Base-by-base conservation (phyloP, 768 basidiomycete species). In the Mycena maculata region DNA sequence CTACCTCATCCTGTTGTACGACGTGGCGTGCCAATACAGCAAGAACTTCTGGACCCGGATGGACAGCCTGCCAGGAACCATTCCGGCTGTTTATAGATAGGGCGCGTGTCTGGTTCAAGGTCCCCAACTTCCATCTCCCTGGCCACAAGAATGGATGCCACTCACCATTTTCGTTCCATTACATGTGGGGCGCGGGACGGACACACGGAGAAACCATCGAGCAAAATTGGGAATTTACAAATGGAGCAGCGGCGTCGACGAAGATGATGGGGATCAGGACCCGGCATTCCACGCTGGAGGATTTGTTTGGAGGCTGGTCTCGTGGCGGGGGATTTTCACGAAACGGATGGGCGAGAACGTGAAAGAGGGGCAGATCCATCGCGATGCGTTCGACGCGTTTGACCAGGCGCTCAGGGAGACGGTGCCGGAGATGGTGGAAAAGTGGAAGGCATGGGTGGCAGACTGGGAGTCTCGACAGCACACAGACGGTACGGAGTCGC, bases 1-100 rank as follows among this genome's bases (percentile, higher is more conserved):
- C 16, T 52, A 42, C 3, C 30, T 68, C 9, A 49, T 67, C n/a
- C 8, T 67, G 0, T 78, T 80, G 15, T 67, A 67, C 47, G 36
- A 67, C 45, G 58, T 67, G 36, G 66, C 54, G 7, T 67, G 66
- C 33, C 66, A 67, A n/a, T 67, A 62, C 12, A 18, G 52, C 27
- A 62, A 56, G 23, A 48, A 61, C 23, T 61, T 67, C 20, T 63
- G 60, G 60, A 4, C 11, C 4, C 44, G 66, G 4, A 65, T 58
- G 63, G 25, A 7, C 0, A 15, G 33, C 5, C 30, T 65, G 10
- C 54, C 63, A 4, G 39, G 36, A 33, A 6, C 15, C 20, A 16
- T 41, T 23, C 18, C n/a, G n/a, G n/a, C n/a, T n/a, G n/a, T n/a
- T 15, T 10, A 18, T 44, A 2, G 33, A 33, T 11, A 18, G 28